Conservation (phyloP, 805 yeast genomes). For the Schwanniomyces occidentalis region DNA sequence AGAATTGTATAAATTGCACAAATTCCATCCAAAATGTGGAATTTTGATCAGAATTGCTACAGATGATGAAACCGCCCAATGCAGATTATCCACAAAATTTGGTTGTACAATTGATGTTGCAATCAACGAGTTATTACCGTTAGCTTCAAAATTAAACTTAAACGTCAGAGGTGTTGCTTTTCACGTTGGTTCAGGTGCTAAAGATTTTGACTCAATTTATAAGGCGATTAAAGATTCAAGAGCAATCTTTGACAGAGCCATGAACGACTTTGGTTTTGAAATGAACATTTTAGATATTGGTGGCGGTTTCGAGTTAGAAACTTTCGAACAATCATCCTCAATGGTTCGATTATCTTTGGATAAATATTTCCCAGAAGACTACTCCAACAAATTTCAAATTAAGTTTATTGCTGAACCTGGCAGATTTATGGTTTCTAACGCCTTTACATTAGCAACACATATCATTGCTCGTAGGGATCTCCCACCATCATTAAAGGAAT, state of each 20-base stretch:
- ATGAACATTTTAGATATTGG: slow-evolving; percentile 79
- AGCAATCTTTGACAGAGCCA: slow-evolving; percentile 62
- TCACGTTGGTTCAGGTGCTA: slow-evolving; percentile 95
- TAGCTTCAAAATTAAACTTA: slow-evolving; percentile 62
- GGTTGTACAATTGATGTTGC: slow-evolving; percentile 72
- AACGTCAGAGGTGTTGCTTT: slow-evolving; percentile 84
- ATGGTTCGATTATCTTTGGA: slow-evolving; percentile 59
- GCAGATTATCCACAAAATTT: slow-evolving; percentile 83
- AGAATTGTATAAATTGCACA: slow-evolving; percentile 73
- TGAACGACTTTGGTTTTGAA: slow-evolving; percentile 22
- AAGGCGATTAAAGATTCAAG: slow-evolving; percentile 75
- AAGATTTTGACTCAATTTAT: slow-evolving; percentile 62
- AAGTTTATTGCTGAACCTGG: slow-evolving; percentile 90
- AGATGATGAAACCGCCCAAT: slow-evolving; percentile 84
- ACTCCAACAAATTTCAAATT: slow-evolving; percentile 25
- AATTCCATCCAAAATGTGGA: slow-evolving; percentile 66
- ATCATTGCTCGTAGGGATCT: slow-evolving; percentile 79
- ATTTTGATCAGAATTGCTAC: slow-evolving; percentile 81
- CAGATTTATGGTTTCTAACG: slow-evolving; percentile 79
- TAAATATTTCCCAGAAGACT: slow-evolving; percentile 54
- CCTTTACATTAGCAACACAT: slow-evolving; percentile 81
- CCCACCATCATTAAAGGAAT: slow-evolving; percentile 15
- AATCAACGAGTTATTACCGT: slow-evolving; percentile 50
- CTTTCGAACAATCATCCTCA: slow-evolving; percentile 59
- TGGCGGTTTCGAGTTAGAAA: slow-evolving; percentile 79